Conservation (phyloP, 192 early-diverging fungal species). For the Mortierella antarctica region DNA sequence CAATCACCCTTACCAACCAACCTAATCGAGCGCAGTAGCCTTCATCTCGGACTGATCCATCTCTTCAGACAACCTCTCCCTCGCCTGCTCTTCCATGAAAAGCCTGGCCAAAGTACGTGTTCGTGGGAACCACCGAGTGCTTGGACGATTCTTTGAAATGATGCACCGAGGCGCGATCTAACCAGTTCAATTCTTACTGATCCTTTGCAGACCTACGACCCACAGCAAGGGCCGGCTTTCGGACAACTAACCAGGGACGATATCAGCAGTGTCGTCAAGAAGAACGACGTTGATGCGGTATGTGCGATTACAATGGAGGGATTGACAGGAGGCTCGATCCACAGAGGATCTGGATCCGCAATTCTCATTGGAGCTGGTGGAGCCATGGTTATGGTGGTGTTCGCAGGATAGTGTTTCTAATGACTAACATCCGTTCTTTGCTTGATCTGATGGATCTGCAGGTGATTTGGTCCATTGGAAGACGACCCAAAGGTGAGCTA, state of each 20-base stretch:
- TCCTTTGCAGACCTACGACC: conserved; percentile 37
- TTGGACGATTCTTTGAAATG: not conserved
- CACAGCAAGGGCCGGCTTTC: conserved; percentile 55
- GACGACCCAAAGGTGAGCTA: conserved; percentile 35
- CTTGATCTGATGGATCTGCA: conserved; percentile 2
- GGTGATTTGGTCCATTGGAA: conserved; percentile 52
- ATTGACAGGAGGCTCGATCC: no score
- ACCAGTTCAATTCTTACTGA: not conserved
- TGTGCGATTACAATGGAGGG: not conserved
- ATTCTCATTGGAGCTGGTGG: conserved; percentile 4
- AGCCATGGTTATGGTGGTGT: not conserved
- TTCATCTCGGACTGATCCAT: not conserved
- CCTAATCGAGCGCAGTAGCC: not conserved
- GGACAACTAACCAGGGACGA: conserved; percentile 64
- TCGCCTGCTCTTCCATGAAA: conserved; percentile 23
- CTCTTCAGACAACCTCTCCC: not conserved
- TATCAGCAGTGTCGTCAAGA: conserved; percentile 59
- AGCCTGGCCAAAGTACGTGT: conserved; percentile 36
- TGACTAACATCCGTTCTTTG: not conserved
- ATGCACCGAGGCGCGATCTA: not conserved
- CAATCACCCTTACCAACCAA: not conserved
- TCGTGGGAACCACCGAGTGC: not conserved
- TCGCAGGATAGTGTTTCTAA: no score
- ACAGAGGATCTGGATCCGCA: not conserved
- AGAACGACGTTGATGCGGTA: conserved; percentile 57